Base-by-base conservation (phyloP, 306 rosid genomes). In the Phaseolus lunatus region DNA sequence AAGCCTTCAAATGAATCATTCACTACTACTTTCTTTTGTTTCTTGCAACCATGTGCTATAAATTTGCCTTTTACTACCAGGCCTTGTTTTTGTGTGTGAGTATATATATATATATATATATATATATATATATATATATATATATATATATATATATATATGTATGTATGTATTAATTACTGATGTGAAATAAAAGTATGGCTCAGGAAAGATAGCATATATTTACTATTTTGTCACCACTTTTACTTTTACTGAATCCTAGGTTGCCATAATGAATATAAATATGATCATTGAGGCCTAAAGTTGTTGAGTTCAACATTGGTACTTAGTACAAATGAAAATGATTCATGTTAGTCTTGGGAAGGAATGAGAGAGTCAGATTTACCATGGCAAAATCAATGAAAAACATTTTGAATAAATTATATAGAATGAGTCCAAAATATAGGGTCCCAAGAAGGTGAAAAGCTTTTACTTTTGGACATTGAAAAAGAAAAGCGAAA, bases 221-320 rank as follows among this genome's bases (percentile, higher is more conserved):
- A 31, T 37, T 35, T 64, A 39, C 47, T 41, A 20, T 65, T 5
- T 35, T 19, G 7, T 39, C 5, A 20, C 19, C 5, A 39, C 70
- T 39, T 65, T n/a, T n/a, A n/a, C n/a, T n/a, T n/a, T n/a, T 65
- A 39, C 71, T 39, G 71, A 39, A 5, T 65, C 50, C 52, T 65
- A 65, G 52, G 71, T 37, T 39, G 16, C 48, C 18, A 39, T 65
- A 39, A 11, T 11, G 26, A 35, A 63, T 9, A 63, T 63, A 64
- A 63, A 64, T n/a, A 64, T 18, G 26, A 63, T 63, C 16, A 0
- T 35, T 35, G 47, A 5, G 1, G 15, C 15, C 23, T 58, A 33
- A 62, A 33, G 44, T 57, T 5, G n/a, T 56, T 56, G 1, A 41
- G 14, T 14, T 41, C 45, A 11, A 5, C 0, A 12, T 39, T 35